Evolutionary conservation across 176 grass and related monocot genomes (phyloP), one percentile per base, ranked within the genome.

Genomic region (Pontederia paniculata): DNA sequence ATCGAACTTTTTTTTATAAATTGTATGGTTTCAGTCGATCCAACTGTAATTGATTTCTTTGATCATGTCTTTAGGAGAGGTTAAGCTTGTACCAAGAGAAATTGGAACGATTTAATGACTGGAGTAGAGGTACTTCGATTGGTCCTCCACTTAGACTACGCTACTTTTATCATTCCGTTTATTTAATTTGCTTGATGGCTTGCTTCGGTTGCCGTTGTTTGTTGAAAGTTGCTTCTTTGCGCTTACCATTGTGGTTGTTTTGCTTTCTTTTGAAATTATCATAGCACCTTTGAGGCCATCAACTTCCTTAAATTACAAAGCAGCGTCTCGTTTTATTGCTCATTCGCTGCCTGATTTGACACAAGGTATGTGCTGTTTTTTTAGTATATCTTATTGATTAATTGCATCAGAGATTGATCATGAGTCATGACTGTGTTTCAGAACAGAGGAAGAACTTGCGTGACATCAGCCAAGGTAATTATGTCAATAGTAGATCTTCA

Each of bases 261-360:
- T 48, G 17, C n/a, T 53, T 60, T 50, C 45, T 17, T 41, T 60
- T 42, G 41, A 14, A 66, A 46, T 68, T 17, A 53, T 45, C 42
- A 12, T 72, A 98, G 93, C 86, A 74, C 86, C 93, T 53, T 63
- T 98, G 23, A 56, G 65, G 5, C 93, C 86, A 66, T 82, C 72
- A 2, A 86, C 93, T 61, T 79, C 65, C 44, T 48, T 98, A 53
- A 91, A 91, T 74, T 80, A 68, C 62, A 77, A 86, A 65, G 93
- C 85, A 54, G 93, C 86, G 10, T 75, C 93, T 21, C 79, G 93
- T 22, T 89, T 98, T 53, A 90, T 98, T 63, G 83, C 80, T 10
- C 86, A 77, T 55, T 81, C 86, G 0, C 59, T 98, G 21, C 45
- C 93, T 44, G 79, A 91, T 68, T 77, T 98, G 69, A 75, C 93